Evolutionary conservation across 129 eudicot species (phyloP).

Genomic region (Helichrysum umbraculigerum): DNA sequence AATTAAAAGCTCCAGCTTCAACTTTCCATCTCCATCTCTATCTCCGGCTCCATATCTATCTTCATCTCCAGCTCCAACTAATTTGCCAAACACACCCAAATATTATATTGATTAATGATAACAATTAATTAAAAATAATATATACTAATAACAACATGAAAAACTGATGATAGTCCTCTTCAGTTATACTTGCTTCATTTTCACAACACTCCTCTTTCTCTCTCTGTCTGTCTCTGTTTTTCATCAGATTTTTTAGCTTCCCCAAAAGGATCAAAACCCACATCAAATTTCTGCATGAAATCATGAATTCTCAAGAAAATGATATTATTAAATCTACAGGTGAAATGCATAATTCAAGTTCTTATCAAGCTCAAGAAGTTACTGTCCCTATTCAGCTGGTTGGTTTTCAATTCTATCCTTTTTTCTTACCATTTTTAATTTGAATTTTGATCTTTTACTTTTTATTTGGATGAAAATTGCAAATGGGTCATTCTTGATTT

Average conservation of each 20-base stretch:
- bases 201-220: conserved; percentile 15
- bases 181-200: conserved; percentile 17
- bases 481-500: conserved; percentile 4
- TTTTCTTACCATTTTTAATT: neutral
- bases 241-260: conserved; percentile 4
- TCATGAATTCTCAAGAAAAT: conserved; percentile 31
- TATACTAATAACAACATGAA: conserved; percentile 23
- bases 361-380: conserved; percentile 25
- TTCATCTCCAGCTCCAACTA: no score
- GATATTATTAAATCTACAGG: conserved; percentile 17
- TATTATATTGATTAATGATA: no score
- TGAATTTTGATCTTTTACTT: neutral
- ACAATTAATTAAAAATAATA: neutral
- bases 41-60: no score
- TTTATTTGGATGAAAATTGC: conserved; percentile 3
- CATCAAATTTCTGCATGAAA: conserved; percentile 27
- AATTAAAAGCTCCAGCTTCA: no score
- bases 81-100: no score
- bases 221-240: conserved; percentile 1
- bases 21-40: no score
- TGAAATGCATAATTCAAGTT: conserved; percentile 27
- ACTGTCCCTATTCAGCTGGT: conserved; percentile 28
- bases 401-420: conserved; percentile 3
- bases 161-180: conserved; percentile 12
- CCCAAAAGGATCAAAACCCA: conserved; percentile 25